These are phyloP conservation scores for Colletotrichum viniferum DNA, from an alignment of 2,329 filamentous ascomycete species.

Conservation along the genomic window DNA sequence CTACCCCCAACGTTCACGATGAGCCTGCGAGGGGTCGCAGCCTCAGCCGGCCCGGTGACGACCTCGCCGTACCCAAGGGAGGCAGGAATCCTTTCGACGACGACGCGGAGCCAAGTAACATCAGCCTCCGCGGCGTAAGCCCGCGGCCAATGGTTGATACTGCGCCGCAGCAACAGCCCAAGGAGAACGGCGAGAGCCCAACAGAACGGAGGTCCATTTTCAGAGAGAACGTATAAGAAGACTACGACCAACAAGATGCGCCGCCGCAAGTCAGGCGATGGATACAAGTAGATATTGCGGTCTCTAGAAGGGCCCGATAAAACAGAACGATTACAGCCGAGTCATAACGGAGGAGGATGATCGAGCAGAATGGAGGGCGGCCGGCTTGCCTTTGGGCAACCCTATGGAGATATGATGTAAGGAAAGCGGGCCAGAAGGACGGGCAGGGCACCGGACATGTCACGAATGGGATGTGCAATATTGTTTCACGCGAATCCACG, in stretches of 20 bases:
- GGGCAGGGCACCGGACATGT: background rate
- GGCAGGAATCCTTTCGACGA: conserved; percentile 74
- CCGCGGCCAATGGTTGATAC: conserved; percentile 70
- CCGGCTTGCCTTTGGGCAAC: background rate
- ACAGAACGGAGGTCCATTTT: conserved; percentile 74
- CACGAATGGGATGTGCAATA: conserved; percentile 7
- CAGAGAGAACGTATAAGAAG: conserved; percentile 64
- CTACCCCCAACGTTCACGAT: conserved; percentile 36
- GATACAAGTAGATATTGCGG: background rate
- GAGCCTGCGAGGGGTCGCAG: conserved; percentile 22
- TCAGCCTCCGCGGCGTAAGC: conserved; percentile 73
- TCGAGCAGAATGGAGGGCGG: too few relatives aligned
- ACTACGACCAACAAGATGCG: background rate
- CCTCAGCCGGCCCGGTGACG: conserved; percentile 20
- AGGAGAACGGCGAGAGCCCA: conserved; percentile 56
- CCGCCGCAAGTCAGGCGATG: background rate
- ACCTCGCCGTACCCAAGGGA: conserved; percentile 37
- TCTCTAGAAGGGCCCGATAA: background rate
- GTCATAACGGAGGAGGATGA: too few relatives aligned
- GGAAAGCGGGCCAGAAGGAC: conserved; percentile 7
- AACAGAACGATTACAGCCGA: background rate
- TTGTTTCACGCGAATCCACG: conserved; percentile 7
- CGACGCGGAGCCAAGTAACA: conserved; percentile 64
- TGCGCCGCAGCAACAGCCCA: conserved; percentile 22
- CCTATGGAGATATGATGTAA: conserved; percentile 8